These are phyloP conservation scores for Sugiyamaella qingdaonensis DNA, from an alignment of 805 yeast species.

Conservation along the genomic window DNA sequence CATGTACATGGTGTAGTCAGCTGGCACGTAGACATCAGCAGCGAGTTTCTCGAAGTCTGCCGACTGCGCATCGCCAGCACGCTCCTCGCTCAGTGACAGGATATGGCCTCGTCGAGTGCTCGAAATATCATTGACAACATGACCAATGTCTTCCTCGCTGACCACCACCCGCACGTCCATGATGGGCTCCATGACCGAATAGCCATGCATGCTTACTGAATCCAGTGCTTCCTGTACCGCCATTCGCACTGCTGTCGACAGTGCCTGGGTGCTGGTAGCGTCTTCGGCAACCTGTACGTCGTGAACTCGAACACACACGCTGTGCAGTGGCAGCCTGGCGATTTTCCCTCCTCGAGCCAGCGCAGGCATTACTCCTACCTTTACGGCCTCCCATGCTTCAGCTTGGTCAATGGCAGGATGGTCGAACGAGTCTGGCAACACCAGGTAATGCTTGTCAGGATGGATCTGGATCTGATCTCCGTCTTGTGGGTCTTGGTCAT, in stretches of 20 bases:
- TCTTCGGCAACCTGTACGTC: conserved; percentile 55
- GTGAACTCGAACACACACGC: conserved; percentile 52
- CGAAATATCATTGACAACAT: conserved; percentile 78
- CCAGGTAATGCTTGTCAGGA: conserved; percentile 38
- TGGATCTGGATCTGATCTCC: not conserved
- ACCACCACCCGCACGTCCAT: conserved; percentile 72
- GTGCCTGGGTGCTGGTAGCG: conserved; percentile 34
- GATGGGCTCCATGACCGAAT: conserved; percentile 76
- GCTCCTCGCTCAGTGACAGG: conserved; percentile 63
- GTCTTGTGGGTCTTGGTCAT: conserved; percentile 30
- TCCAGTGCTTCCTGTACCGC: conserved; percentile 41
- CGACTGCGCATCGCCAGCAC: conserved; percentile 18
- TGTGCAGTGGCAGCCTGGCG: conserved; percentile 50
- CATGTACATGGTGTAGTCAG: conserved; percentile 48
- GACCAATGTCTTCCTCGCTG: conserved; percentile 70
- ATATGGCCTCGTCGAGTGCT: conserved; percentile 75
- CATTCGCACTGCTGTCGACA: conserved; percentile 45
- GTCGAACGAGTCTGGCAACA: conserved; percentile 16
- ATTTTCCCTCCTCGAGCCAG: conserved; percentile 42
- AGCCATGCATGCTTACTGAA: conserved; percentile 25
- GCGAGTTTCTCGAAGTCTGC: conserved; percentile 36
- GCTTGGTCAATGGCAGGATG: conserved; percentile 30
- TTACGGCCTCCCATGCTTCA: conserved; percentile 27
- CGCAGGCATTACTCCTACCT: conserved; percentile 36
- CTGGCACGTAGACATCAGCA: conserved; percentile 63